These are phyloP conservation scores for Fusarium zealandicum DNA, from an alignment of 2,329 filamentous ascomycete genomes.

Conservation along the genomic window DNA sequence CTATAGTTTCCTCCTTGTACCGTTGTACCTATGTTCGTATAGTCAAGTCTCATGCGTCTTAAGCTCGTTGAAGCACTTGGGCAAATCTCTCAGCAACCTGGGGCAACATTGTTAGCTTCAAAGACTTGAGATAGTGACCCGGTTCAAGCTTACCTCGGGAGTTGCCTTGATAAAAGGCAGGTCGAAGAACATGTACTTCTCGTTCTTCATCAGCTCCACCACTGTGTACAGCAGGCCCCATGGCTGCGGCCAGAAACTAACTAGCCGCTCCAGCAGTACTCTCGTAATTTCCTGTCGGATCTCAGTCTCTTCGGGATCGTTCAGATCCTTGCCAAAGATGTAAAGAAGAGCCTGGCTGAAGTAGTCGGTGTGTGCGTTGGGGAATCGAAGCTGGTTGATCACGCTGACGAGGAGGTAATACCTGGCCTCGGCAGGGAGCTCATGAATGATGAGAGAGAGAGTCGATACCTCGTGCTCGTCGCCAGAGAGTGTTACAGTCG, in stretches of 20 bases:
- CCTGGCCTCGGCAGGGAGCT: constrained; percentile 76
- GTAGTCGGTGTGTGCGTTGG: constrained; percentile 89
- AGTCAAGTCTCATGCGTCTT: constrained; percentile 13
- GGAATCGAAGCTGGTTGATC: constrained; percentile 89
- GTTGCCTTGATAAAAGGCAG: constrained; percentile 89
- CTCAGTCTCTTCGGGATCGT: constrained; percentile 77
- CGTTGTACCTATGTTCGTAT: constrained; percentile 19
- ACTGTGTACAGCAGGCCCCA: constrained; percentile 93
- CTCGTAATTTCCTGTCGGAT: constrained; percentile 91
- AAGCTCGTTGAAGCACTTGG: constrained; percentile 46
- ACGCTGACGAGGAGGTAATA: constrained; percentile 87
- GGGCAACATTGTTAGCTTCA: constrained; percentile 11
- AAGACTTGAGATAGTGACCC: too few species aligned
- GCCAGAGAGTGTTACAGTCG: constrained; percentile 57
- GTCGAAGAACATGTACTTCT: constrained; percentile 90
- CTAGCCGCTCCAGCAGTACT: constrained; percentile 84
- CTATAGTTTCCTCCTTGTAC: constrained; percentile 28
- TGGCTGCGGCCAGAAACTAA: constrained; percentile 90
- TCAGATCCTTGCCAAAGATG: constrained; percentile 79
- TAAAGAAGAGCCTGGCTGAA: constrained; percentile 87
- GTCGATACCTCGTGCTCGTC: constrained; percentile 68
- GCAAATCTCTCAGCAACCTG: constrained; percentile 50
- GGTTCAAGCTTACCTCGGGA: constrained; percentile 72
- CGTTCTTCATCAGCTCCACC: constrained; percentile 89
- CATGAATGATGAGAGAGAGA: constrained; percentile 78